A percentile compares a stretch with the other conserved stretches of the same genome.
phyloP scores from a whole-genome alignment of 2,329 filamentous ascomycete genomes.

The Nothophoma quercina region DNA sequence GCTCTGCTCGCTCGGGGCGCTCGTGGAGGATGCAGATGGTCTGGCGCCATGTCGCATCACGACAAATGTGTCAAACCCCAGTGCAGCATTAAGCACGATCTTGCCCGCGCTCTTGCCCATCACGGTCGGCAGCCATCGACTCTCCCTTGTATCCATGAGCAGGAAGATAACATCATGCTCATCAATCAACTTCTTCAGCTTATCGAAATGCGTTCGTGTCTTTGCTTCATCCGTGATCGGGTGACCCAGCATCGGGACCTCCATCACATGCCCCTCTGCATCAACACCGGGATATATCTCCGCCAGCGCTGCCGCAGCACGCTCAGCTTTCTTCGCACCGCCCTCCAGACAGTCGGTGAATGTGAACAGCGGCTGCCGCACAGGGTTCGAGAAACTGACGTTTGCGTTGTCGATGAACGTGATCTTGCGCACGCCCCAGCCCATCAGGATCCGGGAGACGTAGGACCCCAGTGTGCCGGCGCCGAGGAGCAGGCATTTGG shows the following conservation, averaged over 20 bases:
- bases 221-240: conserved; percentile 77
- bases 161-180: conserved; percentile 92
- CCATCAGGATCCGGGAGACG: conserved; percentile 88
- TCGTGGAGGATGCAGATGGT: no score
- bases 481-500: conserved; percentile 88
- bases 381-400: conserved; percentile 96
- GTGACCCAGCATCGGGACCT: conserved; percentile 95
- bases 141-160: conserved; percentile 96
- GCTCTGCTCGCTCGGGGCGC: no score
- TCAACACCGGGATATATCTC: conserved; percentile 93
- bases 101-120: conserved; percentile 94
- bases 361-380: conserved; percentile 89
- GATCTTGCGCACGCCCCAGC: conserved; percentile 94
- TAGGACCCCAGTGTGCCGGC: conserved; percentile 94
- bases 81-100: conserved; percentile 94
- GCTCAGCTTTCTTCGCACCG: conserved; percentile 80
- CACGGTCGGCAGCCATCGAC: conserved; percentile 91
- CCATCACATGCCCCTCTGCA: conserved; percentile 78
- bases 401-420: conserved; percentile 94
- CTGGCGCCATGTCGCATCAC: conserved; percentile 97
- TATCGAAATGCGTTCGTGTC: conserved; percentile 76
- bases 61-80: conserved; percentile 96
- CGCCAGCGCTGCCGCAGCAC: conserved; percentile 79
- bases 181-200: conserved; percentile 76
- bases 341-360: conserved; percentile 89